phyloP scores from a whole-genome alignment of 352 stramenopile species.

The Phytophthora pluvialis region DNA sequence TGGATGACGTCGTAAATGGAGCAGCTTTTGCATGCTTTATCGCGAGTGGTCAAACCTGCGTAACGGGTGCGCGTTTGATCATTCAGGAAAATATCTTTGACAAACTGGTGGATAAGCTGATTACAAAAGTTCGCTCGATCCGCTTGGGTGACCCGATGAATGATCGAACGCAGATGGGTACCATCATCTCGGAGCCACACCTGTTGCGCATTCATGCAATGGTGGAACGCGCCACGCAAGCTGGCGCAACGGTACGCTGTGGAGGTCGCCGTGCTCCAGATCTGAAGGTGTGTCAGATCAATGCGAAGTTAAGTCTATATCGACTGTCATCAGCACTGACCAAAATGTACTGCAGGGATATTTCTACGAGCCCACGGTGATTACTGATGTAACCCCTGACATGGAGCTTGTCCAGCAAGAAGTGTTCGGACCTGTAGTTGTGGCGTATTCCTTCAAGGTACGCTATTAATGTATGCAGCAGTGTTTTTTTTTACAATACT shows the following conservation, averaged over 20 bases:
- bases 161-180: conserved; percentile 65
- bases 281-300: conserved; percentile 28
- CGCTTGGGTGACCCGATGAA: conserved; percentile 62
- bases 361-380: conserved; percentile 94
- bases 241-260: conserved; percentile 78
- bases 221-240: conserved; percentile 76
- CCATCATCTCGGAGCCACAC: conserved; percentile 66
- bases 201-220: conserved; percentile 69
- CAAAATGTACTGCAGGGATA: conserved; percentile 50
- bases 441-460: conserved; percentile 49
- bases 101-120: conserved; percentile 67
- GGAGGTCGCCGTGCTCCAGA: conserved; percentile 68
- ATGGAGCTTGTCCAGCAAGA: conserved; percentile 90
- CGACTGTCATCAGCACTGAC: not conserved
- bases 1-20: conserved; percentile 66
- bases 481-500: too few species aligned
- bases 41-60: conserved; percentile 81
- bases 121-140: conserved; percentile 59
- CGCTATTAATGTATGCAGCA: not conserved
- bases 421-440: conserved; percentile 89
- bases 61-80: conserved; percentile 82
- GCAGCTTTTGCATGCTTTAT: conserved; percentile 77
- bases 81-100: conserved; percentile 83
- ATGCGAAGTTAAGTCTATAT: not conserved
- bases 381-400: conserved; percentile 68